Evolutionary conservation across 2,329 filamentous ascomycete genomes (phyloP).

Genomic region (Venturia aucupariae): DNA sequence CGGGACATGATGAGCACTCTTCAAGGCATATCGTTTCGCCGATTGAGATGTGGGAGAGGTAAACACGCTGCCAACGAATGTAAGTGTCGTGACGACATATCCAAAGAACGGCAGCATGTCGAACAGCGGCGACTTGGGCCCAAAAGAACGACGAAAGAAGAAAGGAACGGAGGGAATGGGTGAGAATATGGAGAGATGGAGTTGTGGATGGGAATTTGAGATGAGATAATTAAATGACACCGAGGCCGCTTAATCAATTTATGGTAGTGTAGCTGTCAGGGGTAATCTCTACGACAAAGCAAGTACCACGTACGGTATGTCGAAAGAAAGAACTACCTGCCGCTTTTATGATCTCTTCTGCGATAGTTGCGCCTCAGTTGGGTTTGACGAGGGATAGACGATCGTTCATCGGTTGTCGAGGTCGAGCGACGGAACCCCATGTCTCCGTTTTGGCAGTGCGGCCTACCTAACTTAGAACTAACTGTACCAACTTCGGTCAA

Average conservation of each 20-base stretch:
- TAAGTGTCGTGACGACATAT: not conserved
- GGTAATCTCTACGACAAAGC: not conserved
- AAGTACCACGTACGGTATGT: no score
- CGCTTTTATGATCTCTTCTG: no score
- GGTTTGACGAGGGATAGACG: not conserved
- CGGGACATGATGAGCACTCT: slow-evolving; percentile 47
- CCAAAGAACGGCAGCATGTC: not conserved
- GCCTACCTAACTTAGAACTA: no score
- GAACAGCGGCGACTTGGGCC: not conserved
- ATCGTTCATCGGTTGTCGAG: not conserved
- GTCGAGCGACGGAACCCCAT: no score
- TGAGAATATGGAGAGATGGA: not conserved
- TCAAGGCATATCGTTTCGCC: slow-evolving; percentile 38
- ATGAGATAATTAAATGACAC: not conserved
- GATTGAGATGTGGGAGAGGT: not conserved
- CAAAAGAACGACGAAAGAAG: not conserved
- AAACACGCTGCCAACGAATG: not conserved
- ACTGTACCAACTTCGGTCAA: not conserved
- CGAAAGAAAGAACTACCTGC: no score
- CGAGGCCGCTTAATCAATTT: not conserved
- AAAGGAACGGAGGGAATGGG: not conserved
- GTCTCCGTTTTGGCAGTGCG: not conserved
- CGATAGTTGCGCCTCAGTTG: not conserved
- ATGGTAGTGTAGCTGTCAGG: not conserved
- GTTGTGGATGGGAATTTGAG: not conserved